A percentile compares a stretch with the other conserved stretches of the same genome.
Conservation (phyloP, 106 monocot genomes). For the Dioscorea alata region DNA sequence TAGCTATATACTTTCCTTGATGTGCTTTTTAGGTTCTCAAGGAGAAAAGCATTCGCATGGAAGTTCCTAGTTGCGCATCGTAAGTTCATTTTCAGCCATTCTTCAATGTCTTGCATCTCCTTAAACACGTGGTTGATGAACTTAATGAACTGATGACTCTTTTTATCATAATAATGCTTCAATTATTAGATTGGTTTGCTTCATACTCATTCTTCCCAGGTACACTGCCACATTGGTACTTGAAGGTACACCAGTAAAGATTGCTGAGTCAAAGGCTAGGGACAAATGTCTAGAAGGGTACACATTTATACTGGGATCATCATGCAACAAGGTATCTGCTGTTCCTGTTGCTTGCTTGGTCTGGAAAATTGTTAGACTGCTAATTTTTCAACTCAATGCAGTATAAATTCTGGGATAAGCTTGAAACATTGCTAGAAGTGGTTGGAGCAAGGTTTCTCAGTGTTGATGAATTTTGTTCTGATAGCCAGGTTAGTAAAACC, state of each 20-base stretch:
- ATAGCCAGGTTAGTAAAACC: constrained; percentile 45
- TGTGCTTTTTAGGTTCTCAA: constrained; percentile 44
- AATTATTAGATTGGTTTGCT: background rate
- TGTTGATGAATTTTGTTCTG: constrained; percentile 47
- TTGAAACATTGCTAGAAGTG: constrained; percentile 43
- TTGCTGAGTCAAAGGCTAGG: constrained; percentile 51
- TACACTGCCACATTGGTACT: constrained; percentile 45
- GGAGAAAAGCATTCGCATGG: constrained; percentile 49
- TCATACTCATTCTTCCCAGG: constrained; percentile 22
- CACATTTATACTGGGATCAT: constrained; percentile 60
- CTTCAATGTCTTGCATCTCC: background rate
- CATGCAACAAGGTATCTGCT: constrained; percentile 31
- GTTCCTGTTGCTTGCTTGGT: background rate
- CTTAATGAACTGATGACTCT: background rate
- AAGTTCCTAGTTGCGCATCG: constrained; percentile 55
- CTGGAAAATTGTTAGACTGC: background rate
- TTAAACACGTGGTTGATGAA: background rate
- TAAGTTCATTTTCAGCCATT: constrained; percentile 28
- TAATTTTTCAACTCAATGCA: constrained; percentile 25
- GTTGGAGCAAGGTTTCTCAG: constrained; percentile 49
- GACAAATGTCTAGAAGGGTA: constrained; percentile 62
- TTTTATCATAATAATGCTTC: background rate
- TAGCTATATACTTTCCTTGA: no score
- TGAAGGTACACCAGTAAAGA: constrained; percentile 34
- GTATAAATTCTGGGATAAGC: constrained; percentile 69